Evolutionary conservation across 176 grass and related monocot genomes (phyloP), one percentile per base, ranked within the genome.

Genomic region (Avena sativa): DNA sequence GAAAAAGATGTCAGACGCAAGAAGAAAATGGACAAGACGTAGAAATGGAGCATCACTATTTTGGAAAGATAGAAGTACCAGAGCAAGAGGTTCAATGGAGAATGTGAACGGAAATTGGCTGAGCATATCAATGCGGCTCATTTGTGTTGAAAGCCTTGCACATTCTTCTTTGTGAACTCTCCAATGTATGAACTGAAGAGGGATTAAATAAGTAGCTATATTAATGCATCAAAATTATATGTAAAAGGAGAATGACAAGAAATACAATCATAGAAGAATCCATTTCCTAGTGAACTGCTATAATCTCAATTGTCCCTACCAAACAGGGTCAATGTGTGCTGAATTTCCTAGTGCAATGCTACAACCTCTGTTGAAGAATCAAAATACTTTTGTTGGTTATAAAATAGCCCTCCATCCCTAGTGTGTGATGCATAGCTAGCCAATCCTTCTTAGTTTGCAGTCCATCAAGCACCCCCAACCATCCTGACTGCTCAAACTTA

Each of bases 81-180:
- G 76, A 49, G 64, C 32, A 40, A 20, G 15, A 76, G 76, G 26
- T 86, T 93, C 85, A 46, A 74, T 32, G 20, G 78, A 92, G 89
- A 98, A 98, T 46, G 86, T 94, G 53, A 98, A 96, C 1, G 97
- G 92, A 78, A 98, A 96, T 84, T 96, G 88, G 52, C 68, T 88
- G 30, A 98, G 61, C 9, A 52, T 30, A 84, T 93, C 71, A 2
- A 82, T 66, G 38, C 25, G 80, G 17, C 71, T 94, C 90, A 98
- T 96, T 79, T 98, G 93, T 73, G 91, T 84, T 75, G 86, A 89
- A 76, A 98, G 83, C 55, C 93, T 96, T 89, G 82, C 36, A 78
- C 97, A 98, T 93, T 98, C 94, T 55, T 94, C 92, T 91, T 93
- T 94, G 78, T 98, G 94, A 71, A 89, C 44, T 55, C 66, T 86